phyloP scores from a whole-genome alignment of 208 protist species.

The Wallacemonas sp. region DNA sequence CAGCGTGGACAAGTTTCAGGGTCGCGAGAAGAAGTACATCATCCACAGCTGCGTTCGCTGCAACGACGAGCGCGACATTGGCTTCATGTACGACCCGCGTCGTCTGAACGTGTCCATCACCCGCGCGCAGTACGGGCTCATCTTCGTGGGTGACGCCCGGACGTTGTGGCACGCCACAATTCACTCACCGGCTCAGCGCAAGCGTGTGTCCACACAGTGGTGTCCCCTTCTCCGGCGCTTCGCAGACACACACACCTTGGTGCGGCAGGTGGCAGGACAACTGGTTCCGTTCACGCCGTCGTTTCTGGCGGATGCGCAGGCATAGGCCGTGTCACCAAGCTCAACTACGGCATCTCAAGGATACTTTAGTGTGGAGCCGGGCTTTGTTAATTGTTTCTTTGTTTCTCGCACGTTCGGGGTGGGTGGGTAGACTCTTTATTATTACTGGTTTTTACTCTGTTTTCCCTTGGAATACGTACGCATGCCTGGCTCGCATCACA shows the following conservation, averaged over 20 bases:
- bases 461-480: no score
- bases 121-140: slow-evolving; percentile 94
- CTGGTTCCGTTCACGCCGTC: neutral
- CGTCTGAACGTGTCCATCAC: slow-evolving; percentile 98
- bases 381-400: no score
- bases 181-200: slow-evolving; percentile 25
- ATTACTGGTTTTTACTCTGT: no score
- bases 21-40: slow-evolving; percentile 98
- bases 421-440: no score
- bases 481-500: no score
- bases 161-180: slow-evolving; percentile 65
- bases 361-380: no score
- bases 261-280: neutral
- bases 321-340: no score
- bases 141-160: slow-evolving; percentile 96
- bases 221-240: slow-evolving; percentile 4
- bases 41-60: slow-evolving; percentile 97
- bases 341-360: no score
- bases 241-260: neutral
- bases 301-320: neutral
- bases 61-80: slow-evolving; percentile 95
- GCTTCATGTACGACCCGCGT: slow-evolving; percentile 96
- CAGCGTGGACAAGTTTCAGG: slow-evolving; percentile 96
- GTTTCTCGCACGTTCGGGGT: no score
- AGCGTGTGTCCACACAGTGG: slow-evolving; percentile 19